These are phyloP conservation scores for Tylopilus felleus DNA, from an alignment of 768 basidiomycete species.

Conservation along the genomic window DNA sequence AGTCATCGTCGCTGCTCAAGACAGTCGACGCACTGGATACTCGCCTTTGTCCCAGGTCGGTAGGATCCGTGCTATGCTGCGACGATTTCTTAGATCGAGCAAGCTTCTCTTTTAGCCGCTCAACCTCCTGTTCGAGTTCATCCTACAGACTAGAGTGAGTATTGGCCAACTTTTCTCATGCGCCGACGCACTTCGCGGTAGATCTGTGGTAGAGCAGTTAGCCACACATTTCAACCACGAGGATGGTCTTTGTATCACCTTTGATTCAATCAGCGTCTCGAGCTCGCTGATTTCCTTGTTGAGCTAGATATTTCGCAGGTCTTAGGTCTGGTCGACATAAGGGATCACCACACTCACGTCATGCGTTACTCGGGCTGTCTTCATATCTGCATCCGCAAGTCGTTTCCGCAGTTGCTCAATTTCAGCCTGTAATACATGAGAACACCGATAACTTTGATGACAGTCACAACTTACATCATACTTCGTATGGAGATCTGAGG, in stretches of 20 bases:
- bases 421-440: conserved; percentile 44
- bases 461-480: conserved; percentile 46
- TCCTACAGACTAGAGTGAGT: conserved; percentile 46
- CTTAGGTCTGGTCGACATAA: neutral
- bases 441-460: neutral
- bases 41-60: conserved; percentile 27
- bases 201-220: conserved; percentile 47
- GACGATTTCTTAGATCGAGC: conserved; percentile 56
- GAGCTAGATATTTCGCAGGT: conserved; percentile 45
- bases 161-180: neutral
- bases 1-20: conserved; percentile 22
- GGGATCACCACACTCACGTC: conserved; percentile 46
- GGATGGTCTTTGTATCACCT: conserved; percentile 45
- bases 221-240: neutral
- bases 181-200: conserved; percentile 64
- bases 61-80: conserved; percentile 41
- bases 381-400: conserved; percentile 68
- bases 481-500: conserved; percentile 40
- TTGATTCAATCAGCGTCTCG: conserved; percentile 90
- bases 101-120: conserved; percentile 70
- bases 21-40: conserved; percentile 22
- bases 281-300: conserved; percentile 92
- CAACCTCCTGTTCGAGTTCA: conserved; percentile 83
- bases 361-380: conserved; percentile 63
- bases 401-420: conserved; percentile 69